Base-by-base conservation (phyloP, 2,329 filamentous ascomycete genomes). In the Exophiala lecanii-corni region DNA sequence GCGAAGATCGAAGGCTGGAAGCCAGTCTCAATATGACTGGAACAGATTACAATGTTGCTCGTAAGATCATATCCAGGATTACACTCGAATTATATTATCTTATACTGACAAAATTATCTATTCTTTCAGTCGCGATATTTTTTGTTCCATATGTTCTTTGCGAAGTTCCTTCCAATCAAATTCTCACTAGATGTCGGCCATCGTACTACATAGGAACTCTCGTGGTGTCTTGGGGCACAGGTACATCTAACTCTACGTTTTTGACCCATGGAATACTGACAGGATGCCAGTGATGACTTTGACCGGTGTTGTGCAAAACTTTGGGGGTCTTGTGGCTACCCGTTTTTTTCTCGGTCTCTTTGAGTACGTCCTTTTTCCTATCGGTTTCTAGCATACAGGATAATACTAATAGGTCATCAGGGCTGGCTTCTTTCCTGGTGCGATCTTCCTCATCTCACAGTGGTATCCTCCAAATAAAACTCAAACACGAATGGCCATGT, bases 311-410 rank as follows among this genome's bases (percentile, higher is more conserved):
- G 55, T 57, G 17, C 36, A 53, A 12, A 51, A 30, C 39, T 61
- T 57, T 17, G 41, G 49, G 10, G 54, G 55, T 20, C 41, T 61
- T 5, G 50, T 60, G 9, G 61, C 62, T 2, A 62, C 68, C 9
- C 65, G 71, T 3, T 64, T 73, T 36, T 72, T 75, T 52, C 64
- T 61, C 30, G 65, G 65, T 30, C 53, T 68, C 1, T 67, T 64
- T 15, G 19, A 35, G 33, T 35, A 35, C 13, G 33, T 35, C 16
- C 10, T 6, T 6, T 26, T 26, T 12, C 23, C 12, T 26, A 12
- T 26, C 23, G 7, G 23, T n/a, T n/a, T n/a, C n/a, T n/a, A n/a
- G n/a, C n/a, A n/a, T n/a, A n/a, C n/a, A n/a, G n/a, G n/a, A n/a
- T n/a, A n/a, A n/a, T n/a, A n/a, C n/a, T n/a, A n/a, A n/a, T n/a